A percentile compares a stretch with the other conserved stretches of the same genome.
Conservation (phyloP, 805 yeast species). For the Lachancea fermentati region DNA sequence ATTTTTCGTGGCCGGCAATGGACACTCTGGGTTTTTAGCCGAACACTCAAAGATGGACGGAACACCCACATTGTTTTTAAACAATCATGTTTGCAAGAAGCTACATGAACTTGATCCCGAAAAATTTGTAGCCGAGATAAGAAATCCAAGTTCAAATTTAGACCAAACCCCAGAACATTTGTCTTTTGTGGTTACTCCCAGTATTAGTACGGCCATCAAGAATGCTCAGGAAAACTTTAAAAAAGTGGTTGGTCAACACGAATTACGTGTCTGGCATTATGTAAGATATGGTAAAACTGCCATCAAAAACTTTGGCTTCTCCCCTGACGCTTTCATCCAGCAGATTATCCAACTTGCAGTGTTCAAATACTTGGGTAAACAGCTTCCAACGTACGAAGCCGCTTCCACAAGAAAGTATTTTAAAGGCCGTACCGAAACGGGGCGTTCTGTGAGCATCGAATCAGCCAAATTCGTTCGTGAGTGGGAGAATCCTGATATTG, state of each 20-base stretch:
- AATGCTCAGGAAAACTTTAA: slow-evolving; percentile 54
- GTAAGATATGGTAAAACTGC: slow-evolving; percentile 79
- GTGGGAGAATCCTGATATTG: slow-evolving; percentile 50
- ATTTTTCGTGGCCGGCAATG: slow-evolving; percentile 74
- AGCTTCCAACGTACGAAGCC: slow-evolving; percentile 90
- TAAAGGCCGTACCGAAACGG: slow-evolving; percentile 92
- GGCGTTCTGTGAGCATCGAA: slow-evolving; percentile 75
- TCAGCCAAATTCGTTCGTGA: slow-evolving; percentile 64
- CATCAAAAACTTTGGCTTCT: slow-evolving; percentile 76
- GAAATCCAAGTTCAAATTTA: slow-evolving; percentile 7
- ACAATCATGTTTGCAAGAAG: slow-evolving; percentile 63
- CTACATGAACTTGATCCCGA: slow-evolving; percentile 43
- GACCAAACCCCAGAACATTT: slow-evolving; percentile 30
- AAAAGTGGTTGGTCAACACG: slow-evolving; percentile 51
- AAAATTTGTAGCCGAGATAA: slow-evolving; percentile 18
- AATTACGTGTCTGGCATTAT: slow-evolving; percentile 73
- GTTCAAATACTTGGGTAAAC: slow-evolving; percentile 71
- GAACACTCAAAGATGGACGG: slow-evolving; percentile 99
- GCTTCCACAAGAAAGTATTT: slow-evolving; percentile 89
- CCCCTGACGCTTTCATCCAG: slow-evolving; percentile 93
- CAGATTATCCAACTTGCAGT: slow-evolving; percentile 88
- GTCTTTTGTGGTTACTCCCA: slow-evolving; percentile 54
- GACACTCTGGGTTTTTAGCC: slow-evolving; percentile 86
- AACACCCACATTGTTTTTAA: slow-evolving; percentile 85
- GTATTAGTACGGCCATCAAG: slow-evolving; percentile 44